A percentile compares a stretch with the other conserved stretches of the same genome.
Conservation (phyloP, 116 monocot genomes). For the Cymodocea nodosa region DNA sequence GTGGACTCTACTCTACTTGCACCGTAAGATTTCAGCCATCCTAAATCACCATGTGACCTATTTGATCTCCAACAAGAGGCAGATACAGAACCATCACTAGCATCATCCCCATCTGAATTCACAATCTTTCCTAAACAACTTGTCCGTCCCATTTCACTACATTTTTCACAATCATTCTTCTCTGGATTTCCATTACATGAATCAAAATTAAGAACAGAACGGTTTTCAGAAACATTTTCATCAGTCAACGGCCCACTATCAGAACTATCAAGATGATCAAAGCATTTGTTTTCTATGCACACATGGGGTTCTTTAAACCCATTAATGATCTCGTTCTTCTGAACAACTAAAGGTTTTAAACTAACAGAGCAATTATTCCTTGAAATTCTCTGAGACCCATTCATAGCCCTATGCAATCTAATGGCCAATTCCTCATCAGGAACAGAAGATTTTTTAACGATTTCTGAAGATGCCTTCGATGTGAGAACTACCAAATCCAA, state of each 20-base stretch:
- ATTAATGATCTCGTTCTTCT: constrained; percentile 3
- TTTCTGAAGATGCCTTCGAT: not conserved
- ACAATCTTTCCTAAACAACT: constrained; percentile 14
- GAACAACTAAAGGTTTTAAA: not conserved
- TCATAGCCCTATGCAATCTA: constrained; percentile 42
- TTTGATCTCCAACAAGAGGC: constrained; percentile 4
- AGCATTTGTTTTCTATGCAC: constrained; percentile 6
- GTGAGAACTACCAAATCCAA: constrained; percentile 3
- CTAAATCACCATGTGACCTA: constrained; percentile 4
- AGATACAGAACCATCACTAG: not conserved
- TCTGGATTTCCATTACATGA: constrained; percentile 1
- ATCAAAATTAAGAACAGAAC: not conserved
- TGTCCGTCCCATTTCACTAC: constrained; percentile 5
- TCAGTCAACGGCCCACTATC: not conserved
- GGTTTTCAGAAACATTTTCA: too few relatives aligned
- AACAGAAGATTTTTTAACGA: not conserved
- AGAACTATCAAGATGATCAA: not conserved
- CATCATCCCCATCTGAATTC: constrained; percentile 6
- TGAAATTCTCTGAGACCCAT: constrained; percentile 40
- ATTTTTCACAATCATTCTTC: constrained; percentile 3
- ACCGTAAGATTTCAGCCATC: not conserved
- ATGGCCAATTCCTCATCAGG: constrained; percentile 44
- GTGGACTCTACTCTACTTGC: not conserved
- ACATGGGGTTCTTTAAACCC: not conserved
- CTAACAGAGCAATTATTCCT: constrained; percentile 11